phyloP scores from a whole-genome alignment of 257 asterid genomes.

The Capsicum rhomboideum region DNA sequence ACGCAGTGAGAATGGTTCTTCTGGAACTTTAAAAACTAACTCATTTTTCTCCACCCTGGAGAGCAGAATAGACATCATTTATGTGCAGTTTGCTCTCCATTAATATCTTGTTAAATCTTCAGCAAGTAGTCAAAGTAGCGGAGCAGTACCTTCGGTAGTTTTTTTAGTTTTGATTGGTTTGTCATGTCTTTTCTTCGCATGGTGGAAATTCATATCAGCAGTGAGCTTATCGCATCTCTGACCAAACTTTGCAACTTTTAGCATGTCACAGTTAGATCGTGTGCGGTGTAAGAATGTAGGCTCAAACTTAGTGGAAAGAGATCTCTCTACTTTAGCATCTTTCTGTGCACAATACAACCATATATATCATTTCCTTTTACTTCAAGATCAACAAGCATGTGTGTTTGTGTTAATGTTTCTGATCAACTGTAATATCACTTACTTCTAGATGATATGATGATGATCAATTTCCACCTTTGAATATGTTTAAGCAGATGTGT shows the following conservation, averaged over 20 bases:
- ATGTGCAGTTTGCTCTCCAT: too few relatives aligned
- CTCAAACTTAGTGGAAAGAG: neutral
- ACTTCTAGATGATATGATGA: neutral
- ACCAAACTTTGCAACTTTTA: neutral
- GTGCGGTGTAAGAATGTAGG: neutral
- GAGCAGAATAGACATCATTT: neutral
- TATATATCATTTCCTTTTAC: too few relatives aligned
- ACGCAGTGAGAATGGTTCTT: neutral
- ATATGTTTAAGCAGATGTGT: neutral
- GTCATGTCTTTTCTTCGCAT: neutral
- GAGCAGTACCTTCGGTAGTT: neutral
- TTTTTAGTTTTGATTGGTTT: neutral
- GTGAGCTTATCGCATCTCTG: neutral
- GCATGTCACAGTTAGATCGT: neutral
- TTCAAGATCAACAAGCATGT: too few relatives aligned
- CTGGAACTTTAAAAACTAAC: neutral
- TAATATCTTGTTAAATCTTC: too few relatives aligned
- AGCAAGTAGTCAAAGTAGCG: too few relatives aligned
- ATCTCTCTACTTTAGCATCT: neutral
- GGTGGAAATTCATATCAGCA: neutral
- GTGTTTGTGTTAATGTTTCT: neutral
- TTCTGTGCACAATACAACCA: too few relatives aligned
- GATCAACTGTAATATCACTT: neutral
- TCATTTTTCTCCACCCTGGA: neutral
- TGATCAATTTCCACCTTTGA: neutral